Evolutionary conservation across 1,284 basidiomycete species (phyloP).

Genomic region (Cutaneotrichosporon arboriforme): DNA sequence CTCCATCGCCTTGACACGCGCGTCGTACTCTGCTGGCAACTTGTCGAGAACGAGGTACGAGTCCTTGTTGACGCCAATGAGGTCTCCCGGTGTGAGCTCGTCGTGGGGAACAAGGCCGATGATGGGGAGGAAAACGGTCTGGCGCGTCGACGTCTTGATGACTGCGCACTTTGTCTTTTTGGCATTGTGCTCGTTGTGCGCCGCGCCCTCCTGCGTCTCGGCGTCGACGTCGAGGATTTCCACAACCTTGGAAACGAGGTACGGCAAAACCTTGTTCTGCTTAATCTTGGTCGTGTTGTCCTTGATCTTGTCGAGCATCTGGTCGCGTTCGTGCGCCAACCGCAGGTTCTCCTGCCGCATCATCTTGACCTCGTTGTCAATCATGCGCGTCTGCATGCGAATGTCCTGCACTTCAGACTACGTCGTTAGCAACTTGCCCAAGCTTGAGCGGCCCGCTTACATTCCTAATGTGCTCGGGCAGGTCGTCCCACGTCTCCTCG

Average conservation of each 20-base stretch:
- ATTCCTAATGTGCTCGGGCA: constrained; percentile 40
- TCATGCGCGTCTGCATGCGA: constrained; percentile 73
- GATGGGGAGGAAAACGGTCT: constrained; percentile 95
- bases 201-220: constrained; percentile 88
- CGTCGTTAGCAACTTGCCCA: neutral
- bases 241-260: constrained; percentile 95
- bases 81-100: constrained; percentile 79
- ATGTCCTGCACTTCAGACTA: constrained; percentile 49
- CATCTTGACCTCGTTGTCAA: constrained; percentile 94
- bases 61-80: constrained; percentile 99
- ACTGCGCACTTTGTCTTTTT: constrained; percentile 97
- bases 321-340: constrained; percentile 85
- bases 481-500: constrained; percentile 46
- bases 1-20: constrained; percentile 85
- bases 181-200: constrained; percentile 86
- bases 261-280: constrained; percentile 98
- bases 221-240: constrained; percentile 96
- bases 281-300: constrained; percentile 99
- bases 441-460: constrained; percentile 35
- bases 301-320: constrained; percentile 97
- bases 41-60: constrained; percentile 97
- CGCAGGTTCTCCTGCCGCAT: constrained; percentile 91
- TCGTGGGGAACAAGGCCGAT: constrained; percentile 94
- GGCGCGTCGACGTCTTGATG: constrained; percentile 96
- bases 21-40: constrained; percentile 67